Conservation (phyloP, 1,139 yeast genomes). For the Lodderomyces jiufengensis region DNA sequence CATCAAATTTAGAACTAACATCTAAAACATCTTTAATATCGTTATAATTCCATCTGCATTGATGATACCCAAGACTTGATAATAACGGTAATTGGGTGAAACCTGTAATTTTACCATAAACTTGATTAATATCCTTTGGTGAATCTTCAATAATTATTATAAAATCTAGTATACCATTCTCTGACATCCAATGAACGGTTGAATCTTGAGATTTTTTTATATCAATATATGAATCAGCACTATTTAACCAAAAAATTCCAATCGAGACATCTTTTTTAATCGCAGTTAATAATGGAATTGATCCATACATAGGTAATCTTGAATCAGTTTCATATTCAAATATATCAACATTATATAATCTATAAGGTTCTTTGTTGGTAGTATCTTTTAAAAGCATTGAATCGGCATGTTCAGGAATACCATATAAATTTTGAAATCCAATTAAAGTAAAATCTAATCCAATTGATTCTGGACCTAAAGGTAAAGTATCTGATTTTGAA, state of each 20-base stretch:
- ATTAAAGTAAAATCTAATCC: slow-evolving; percentile 71
- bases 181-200: slow-evolving; percentile 89
- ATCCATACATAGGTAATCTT: slow-evolving; percentile 88
- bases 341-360: slow-evolving; percentile 88
- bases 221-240: slow-evolving; percentile 91
- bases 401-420: slow-evolving; percentile 96
- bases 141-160: slow-evolving; percentile 61
- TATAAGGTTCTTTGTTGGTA: slow-evolving; percentile 59
- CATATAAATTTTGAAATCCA: slow-evolving; percentile 66
- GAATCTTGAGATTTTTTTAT: slow-evolving; percentile 38
- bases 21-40: slow-evolving; percentile 79
- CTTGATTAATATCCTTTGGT: slow-evolving; percentile 57
- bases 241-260: slow-evolving; percentile 88
- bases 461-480: slow-evolving; percentile 88
- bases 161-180: slow-evolving; percentile 78
- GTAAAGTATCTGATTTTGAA: slow-evolving; percentile 54
- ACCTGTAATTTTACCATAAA: slow-evolving; percentile 77
- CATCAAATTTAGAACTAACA: slow-evolving; percentile 68
- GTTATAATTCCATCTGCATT: slow-evolving; percentile 96
- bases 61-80: slow-evolving; percentile 87
- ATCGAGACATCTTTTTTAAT: slow-evolving; percentile 55
- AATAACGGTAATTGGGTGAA: slow-evolving; percentile 69
- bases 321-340: slow-evolving; percentile 87
- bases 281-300: slow-evolving; percentile 84
- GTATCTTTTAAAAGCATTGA: slow-evolving; percentile 72